Base-by-base conservation (phyloP, 2,329 filamentous ascomycete genomes). In the Onygenales sp. region DNA sequence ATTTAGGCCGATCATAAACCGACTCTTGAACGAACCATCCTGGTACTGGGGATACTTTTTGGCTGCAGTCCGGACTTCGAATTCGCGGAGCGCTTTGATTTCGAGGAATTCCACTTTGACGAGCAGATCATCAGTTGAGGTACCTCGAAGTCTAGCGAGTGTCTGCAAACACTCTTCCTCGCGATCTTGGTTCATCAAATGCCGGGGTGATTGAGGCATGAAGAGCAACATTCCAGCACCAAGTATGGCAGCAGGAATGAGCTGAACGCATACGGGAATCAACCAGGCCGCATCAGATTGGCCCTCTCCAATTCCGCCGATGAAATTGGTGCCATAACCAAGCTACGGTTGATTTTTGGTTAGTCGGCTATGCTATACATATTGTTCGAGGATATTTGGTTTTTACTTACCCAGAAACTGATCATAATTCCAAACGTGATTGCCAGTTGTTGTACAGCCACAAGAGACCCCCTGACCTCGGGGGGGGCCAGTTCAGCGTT, bases 151-250 rank as follows among this genome's bases (percentile, higher is more conserved):
- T 33, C 66, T 73, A 0, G 85, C 80, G 1, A 90, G 73, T 0
- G 83, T 81, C 8, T 67, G 64, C 3, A 82, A 78, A 0, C 84
- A 85, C 65, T 91, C 86, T 0, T 76, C 75, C 61, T 89, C 85
- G 21, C 85, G 81, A 49, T 72, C 75, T 55, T 85, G 82, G 61
- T 89, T 83, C 14, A 87, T 72, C 0, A 91, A 76, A 82, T 85
- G 89, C 59, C 87, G 78, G 0, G 87, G 86, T 0, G 81, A 85
- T 66, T 87, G 89, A 0, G 87, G 87, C 85, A 91, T 88, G 72
- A 92, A 89, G 13, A 84, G 58, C 60, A 84, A 72, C 54, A 92
- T 91, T 48, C 89, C 75, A 0, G 80, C 64, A 7, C 80, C 86
- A 9, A 82, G 69, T 41, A 87, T 70, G 1, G 80, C 72, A 27